These are phyloP conservation scores for Candida pseudoviswanathii DNA, from an alignment of 1,139 yeast species.

Conservation along the genomic window DNA sequence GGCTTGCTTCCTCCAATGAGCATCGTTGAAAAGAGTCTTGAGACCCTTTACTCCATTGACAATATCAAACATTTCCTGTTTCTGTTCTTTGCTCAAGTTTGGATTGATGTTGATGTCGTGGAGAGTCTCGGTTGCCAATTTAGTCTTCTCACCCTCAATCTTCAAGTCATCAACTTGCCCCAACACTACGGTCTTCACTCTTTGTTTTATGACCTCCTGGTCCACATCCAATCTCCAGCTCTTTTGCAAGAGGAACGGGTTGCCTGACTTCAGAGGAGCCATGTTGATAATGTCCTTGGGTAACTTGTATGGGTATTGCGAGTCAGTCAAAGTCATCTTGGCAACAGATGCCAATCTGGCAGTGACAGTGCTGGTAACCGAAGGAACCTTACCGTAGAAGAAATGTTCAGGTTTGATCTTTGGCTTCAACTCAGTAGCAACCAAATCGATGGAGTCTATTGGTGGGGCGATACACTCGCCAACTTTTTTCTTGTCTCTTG, in stretches of 20 bases:
- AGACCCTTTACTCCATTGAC: conserved; percentile 30
- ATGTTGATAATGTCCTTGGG: conserved; percentile 39
- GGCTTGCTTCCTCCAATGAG: conserved; percentile 30
- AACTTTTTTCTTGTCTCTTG: conserved; percentile 2
- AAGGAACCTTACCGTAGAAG: conserved; percentile 42
- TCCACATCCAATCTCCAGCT: conserved; percentile 33
- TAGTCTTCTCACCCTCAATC: conserved; percentile 14
- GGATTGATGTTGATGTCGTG: conserved; percentile 35
- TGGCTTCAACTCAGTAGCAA: conserved; percentile 25
- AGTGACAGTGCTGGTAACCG: conserved; percentile 30
- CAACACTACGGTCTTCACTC: conserved; percentile 35
- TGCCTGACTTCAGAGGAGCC: conserved; percentile 21
- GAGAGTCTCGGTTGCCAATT: conserved; percentile 5
- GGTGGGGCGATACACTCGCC: conserved; percentile 11
- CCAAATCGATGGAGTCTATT: conserved; percentile 19
- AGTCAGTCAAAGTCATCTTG: conserved; percentile 39
- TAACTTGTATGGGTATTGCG: conserved; percentile 46
- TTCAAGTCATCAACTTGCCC: conserved; percentile 28
- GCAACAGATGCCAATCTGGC: conserved; percentile 47
- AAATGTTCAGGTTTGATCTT: conserved; percentile 32
- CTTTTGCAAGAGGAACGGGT: conserved; percentile 38
- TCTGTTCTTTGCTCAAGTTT: conserved; percentile 28
- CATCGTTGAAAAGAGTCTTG: conserved; percentile 29
- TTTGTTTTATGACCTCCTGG: conserved; percentile 23
- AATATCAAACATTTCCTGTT: conserved; percentile 31